These are phyloP conservation scores for Thermochaetoides thermophila DNA, from an alignment of 495 filamentous ascomycete species.

Conservation along the genomic window DNA sequence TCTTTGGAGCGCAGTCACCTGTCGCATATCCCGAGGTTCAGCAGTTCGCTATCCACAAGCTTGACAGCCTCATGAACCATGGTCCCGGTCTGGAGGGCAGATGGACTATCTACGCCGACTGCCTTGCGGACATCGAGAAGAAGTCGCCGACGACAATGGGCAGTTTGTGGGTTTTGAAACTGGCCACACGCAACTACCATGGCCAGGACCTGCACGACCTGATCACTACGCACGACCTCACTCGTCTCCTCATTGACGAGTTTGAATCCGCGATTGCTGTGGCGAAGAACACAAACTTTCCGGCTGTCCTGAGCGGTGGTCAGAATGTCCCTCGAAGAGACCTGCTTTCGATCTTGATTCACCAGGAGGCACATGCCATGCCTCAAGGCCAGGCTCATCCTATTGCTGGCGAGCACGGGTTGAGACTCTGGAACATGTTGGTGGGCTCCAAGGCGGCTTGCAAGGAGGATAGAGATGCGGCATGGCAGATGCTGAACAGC, in stretches of 20 bases:
- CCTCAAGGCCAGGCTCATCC: no score
- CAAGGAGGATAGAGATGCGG: conserved; percentile 39
- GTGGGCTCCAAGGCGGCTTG: conserved; percentile 44
- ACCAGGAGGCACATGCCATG: conserved; percentile 40
- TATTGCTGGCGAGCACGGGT: conserved; percentile 46
- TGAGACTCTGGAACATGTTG: conserved; percentile 50
- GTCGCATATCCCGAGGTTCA: conserved; percentile 33
- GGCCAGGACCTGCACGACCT: conserved; percentile 22
- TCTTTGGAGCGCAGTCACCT: conserved; percentile 25
- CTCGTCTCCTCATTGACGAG: conserved; percentile 32
- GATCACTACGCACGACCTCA: conserved; percentile 30
- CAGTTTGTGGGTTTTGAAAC: conserved; percentile 55
- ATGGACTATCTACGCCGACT: conserved; percentile 25
- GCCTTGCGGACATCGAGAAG: conserved; percentile 31
- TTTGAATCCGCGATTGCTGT: conserved; percentile 26
- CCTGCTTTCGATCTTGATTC: conserved; percentile 42
- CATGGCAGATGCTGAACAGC: conserved; percentile 52
- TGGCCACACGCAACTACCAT: conserved; percentile 32
- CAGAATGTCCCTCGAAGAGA: conserved; percentile 39
- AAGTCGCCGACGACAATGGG: conserved; percentile 36
- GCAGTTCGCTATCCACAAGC: conserved; percentile 36
- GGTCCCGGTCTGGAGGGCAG: conserved; percentile 23
- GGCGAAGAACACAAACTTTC: conserved; percentile 20
- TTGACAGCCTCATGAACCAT: conserved; percentile 22
- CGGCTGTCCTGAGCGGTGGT: conserved; percentile 23